A percentile compares a stretch with the other conserved stretches of the same genome.
phyloP scores from a whole-genome alignment of 768 basidiomycete genomes.

The Tricholoma sp. region DNA sequence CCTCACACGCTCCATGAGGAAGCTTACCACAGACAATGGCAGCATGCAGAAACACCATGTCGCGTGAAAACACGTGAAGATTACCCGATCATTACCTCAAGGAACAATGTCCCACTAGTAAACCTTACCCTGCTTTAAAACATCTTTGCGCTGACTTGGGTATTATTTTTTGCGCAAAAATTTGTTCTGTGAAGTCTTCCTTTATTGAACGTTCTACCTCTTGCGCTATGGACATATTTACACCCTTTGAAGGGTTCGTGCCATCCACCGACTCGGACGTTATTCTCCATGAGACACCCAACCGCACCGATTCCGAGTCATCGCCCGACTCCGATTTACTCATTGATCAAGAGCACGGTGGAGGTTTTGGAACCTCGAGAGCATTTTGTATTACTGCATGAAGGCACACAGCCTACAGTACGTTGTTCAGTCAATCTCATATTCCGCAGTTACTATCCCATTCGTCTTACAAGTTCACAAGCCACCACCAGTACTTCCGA shows the following conservation, averaged over 20 bases:
- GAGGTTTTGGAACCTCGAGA: not conserved
- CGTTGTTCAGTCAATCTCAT: too few relatives aligned
- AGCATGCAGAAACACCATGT: not conserved
- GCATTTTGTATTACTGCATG: not conserved
- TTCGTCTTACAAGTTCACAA: too few relatives aligned
- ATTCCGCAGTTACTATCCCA: too few relatives aligned
- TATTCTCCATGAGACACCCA: not conserved
- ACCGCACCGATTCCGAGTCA: not conserved
- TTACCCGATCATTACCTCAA: not conserved
- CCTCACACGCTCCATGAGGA: not conserved
- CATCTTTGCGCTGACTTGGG: conserved; percentile 1
- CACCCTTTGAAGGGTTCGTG: not conserved
- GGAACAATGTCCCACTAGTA: not conserved
- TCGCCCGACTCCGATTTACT: not conserved
- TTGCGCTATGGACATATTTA: not conserved
- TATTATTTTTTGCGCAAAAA: conserved; percentile 48
- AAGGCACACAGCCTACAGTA: too few relatives aligned
- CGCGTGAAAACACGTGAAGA: not conserved
- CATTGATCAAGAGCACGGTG: not conserved
- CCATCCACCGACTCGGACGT: too few relatives aligned
- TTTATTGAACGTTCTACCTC: not conserved
- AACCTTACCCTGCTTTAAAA: too few relatives aligned
- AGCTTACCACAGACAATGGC: not conserved
- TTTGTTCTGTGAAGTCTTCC: conserved; percentile 14
- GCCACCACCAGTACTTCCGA: too few relatives aligned